phyloP scores from a whole-genome alignment of 2,329 filamentous ascomycete species.

The Trichoderma arundinaceum region DNA sequence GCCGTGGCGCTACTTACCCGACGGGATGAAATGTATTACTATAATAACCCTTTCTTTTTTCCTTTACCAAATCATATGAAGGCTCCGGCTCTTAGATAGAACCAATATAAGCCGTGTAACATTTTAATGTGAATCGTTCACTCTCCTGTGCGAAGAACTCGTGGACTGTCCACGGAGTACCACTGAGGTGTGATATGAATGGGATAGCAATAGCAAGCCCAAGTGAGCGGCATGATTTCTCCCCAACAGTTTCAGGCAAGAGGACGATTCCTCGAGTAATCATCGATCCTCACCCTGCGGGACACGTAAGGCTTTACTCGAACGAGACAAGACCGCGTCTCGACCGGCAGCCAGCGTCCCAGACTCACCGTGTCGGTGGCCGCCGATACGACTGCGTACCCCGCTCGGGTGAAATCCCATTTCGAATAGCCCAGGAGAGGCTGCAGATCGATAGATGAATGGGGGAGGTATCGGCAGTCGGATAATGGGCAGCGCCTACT shows the following conservation, averaged over 20 bases:
- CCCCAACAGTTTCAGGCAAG: neutral
- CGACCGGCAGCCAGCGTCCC: conserved; percentile 10
- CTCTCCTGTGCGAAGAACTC: neutral
- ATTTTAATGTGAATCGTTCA: neutral
- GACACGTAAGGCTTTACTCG: conserved; percentile 17
- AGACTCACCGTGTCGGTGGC: conserved; percentile 27
- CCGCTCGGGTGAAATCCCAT: conserved; percentile 27
- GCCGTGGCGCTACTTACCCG: conserved; percentile 32
- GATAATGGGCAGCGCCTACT: conserved; percentile 39
- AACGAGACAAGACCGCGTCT: conserved; percentile 11
- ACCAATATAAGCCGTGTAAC: conserved; percentile 33
- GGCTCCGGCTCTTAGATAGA: conserved; percentile 31
- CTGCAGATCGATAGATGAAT: conserved; percentile 20
- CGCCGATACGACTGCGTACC: conserved; percentile 24
- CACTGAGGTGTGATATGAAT: too few species aligned
- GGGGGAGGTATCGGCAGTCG: conserved; percentile 24
- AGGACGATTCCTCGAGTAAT: neutral
- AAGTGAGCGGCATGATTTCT: neutral
- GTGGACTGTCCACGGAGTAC: neutral
- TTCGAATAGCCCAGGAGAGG: conserved; percentile 19
- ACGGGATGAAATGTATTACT: conserved; percentile 41
- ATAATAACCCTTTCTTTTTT: conserved; percentile 36
- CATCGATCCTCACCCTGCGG: neutral
- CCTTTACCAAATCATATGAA: conserved; percentile 29
- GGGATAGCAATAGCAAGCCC: neutral